A percentile compares a stretch with the other conserved stretches of the same genome.
phyloP scores from a whole-genome alignment of 179 eudicot genomes.

The Beta lomatogona region DNA sequence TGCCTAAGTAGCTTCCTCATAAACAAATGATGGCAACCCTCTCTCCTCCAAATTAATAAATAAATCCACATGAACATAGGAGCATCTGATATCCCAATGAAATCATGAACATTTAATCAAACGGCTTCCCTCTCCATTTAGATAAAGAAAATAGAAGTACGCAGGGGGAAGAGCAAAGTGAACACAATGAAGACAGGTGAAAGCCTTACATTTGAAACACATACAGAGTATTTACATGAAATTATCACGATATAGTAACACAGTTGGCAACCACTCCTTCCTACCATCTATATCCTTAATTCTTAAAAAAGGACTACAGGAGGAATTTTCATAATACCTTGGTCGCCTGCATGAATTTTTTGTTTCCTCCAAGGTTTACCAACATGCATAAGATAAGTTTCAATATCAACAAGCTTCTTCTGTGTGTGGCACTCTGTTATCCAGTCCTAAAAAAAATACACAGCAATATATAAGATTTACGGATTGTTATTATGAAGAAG shows the following conservation, averaged over 20 bases:
- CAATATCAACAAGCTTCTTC: constrained; percentile 89
- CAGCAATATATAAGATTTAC: constrained; percentile 29
- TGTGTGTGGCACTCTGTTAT: constrained; percentile 72
- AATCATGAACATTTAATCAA: not conserved
- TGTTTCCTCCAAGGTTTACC: constrained; percentile 91
- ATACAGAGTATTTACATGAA: not conserved
- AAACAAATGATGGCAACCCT: not conserved
- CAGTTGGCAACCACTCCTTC: not conserved
- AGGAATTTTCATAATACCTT: constrained; percentile 47
- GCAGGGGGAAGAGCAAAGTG: not conserved
- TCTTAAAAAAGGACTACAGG: not conserved
- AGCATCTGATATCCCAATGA: not conserved
- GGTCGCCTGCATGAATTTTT: constrained; percentile 38
- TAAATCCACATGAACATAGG: not conserved
- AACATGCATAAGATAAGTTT: constrained; percentile 75
- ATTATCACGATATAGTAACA: not conserved
- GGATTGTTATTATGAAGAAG: constrained; percentile 1
- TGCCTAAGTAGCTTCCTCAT: not conserved
- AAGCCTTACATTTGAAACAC: not conserved
- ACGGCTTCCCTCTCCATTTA: not conserved
- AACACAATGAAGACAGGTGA: not conserved
- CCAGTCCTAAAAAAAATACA: constrained; percentile 65
- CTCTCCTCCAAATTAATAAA: not conserved
- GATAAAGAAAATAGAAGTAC: too few relatives aligned
- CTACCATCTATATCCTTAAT: not conserved